Base-by-base conservation (phyloP, 129 eudicot species). In the Dittrichia graveolens region DNA sequence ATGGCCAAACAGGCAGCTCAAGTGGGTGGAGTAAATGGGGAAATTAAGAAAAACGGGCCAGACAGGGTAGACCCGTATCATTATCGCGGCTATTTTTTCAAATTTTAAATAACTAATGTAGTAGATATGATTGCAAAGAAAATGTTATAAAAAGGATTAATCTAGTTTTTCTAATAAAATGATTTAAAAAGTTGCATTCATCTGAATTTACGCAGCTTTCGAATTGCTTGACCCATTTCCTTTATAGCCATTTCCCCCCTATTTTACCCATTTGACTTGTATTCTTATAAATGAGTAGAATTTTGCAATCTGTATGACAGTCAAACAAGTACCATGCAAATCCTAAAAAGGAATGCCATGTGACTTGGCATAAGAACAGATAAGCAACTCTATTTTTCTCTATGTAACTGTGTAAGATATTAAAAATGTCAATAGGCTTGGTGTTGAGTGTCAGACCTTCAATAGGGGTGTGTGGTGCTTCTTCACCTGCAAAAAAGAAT, bases 391-490 rank as follows among this genome's bases (percentile, higher is more conserved):
- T 7, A 24, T 24, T 65, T 19, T 11, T 43, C 45, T n/a, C n/a
- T n/a, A n/a, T n/a, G n/a, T n/a, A n/a, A n/a, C n/a, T 3, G 19
- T 9, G 44, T 71, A 67, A n/a, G 14, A 45, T 39, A 40, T n/a
- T 24, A 10, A 64, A 53, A 10, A 11, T 9, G 70, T 50, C 49
- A 43, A 38, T 19, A 61, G 34, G 58, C 50, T 82, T 48, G 53
- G 49, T 48, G 71, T 69, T 73, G 63, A 69, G 43, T n/a, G 61
- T 3, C 92, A 13, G 50, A 94, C 99, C 99, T 90, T 94, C 69
- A 90, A 71, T n/a, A 94, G 70, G 24, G 96, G 99, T 40, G 99
- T 87, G 13, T 90, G 97, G 68, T 76, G 94, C 84, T 86, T 88
- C 93, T 86, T 90, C 47, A 94, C 97, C 98, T 91, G 89, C 83